phyloP scores from a whole-genome alignment of 1,284 basidiomycete genomes.

The Irpex sp. region DNA sequence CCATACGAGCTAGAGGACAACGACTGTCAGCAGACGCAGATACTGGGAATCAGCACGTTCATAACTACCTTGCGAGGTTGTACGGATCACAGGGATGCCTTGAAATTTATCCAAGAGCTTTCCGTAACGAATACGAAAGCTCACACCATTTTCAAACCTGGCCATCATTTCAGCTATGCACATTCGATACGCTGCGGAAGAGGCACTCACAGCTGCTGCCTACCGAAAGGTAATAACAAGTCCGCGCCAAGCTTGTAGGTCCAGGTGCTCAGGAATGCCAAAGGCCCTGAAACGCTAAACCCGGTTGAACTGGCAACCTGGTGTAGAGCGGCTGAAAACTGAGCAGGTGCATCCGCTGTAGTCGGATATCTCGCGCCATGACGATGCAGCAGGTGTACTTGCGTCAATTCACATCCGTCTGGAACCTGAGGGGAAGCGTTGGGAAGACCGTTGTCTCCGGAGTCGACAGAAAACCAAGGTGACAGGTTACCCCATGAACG shows the following conservation, averaged over 20 bases:
- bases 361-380: conserved; percentile 55
- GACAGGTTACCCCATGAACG: conserved; percentile 52
- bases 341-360: conserved; percentile 31
- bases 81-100: conserved; percentile 56
- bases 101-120: conserved; percentile 49
- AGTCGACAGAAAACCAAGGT: conserved; percentile 54
- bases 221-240: conserved; percentile 53
- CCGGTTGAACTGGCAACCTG: conserved; percentile 29
- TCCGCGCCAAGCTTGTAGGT: conserved; percentile 54
- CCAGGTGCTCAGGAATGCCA: conserved; percentile 54
- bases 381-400: conserved; percentile 53
- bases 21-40: neutral
- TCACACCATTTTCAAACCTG: conserved; percentile 47
- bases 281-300: conserved; percentile 40
- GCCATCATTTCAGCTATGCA: neutral
- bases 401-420: conserved; percentile 44
- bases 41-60: neutral
- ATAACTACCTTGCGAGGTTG: conserved; percentile 45
- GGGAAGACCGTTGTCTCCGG: conserved; percentile 45
- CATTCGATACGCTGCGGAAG: neutral
- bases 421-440: conserved; percentile 47
- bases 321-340: conserved; percentile 41
- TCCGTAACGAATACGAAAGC: conserved; percentile 54
- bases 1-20: conserved; percentile 37
- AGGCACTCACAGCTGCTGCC: conserved; percentile 43